Evolutionary conservation across 2,329 filamentous ascomycete species (phyloP).

Genomic region (Metarhizium sp.): DNA sequence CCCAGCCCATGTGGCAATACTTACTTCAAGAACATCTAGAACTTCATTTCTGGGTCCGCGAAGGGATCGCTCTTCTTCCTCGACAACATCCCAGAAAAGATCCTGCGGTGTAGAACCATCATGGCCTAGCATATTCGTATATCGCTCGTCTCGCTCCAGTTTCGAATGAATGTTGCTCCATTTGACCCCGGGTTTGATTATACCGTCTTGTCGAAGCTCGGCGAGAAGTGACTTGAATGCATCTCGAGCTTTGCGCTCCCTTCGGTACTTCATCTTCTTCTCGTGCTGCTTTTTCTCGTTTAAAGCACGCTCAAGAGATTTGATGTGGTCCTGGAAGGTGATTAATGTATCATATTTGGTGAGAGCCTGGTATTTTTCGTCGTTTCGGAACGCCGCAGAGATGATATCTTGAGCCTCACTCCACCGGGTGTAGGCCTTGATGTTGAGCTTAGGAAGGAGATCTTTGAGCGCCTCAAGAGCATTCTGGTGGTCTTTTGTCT

Average conservation of each 20-base stretch:
- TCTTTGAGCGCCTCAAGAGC: conserved; percentile 77
- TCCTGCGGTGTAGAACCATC: conserved; percentile 78
- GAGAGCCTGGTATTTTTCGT: conserved; percentile 77
- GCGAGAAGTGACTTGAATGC: conserved; percentile 64
- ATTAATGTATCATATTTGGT: conserved; percentile 84
- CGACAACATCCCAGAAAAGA: conserved; percentile 90
- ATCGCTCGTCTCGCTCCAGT: conserved; percentile 74
- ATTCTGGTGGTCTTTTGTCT: conserved; percentile 61
- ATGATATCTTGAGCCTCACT: conserved; percentile 78
- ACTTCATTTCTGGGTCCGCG: conserved; percentile 75
- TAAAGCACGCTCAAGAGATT: conserved; percentile 78
- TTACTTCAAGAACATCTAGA: conserved; percentile 78
- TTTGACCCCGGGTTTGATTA: conserved; percentile 82
- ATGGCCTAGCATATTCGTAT: conserved; percentile 74
- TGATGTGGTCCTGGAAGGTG: conserved; percentile 92
- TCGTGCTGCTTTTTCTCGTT: conserved; percentile 86
- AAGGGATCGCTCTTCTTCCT: conserved; percentile 85
- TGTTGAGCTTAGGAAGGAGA: conserved; percentile 67
- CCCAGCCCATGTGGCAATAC: conserved; percentile 20
- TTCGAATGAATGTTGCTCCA: conserved; percentile 74
- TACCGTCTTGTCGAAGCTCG: conserved; percentile 64
- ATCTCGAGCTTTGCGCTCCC: conserved; percentile 81
- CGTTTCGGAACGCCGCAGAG: conserved; percentile 66
- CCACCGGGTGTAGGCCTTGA: conserved; percentile 94
- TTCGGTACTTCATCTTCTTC: conserved; percentile 69